Percentiles rank a stretch among this genome's conserved stretches.
Conservation (phyloP, 139 green algal genomes). For the Zygnema cylindricum region DNA sequence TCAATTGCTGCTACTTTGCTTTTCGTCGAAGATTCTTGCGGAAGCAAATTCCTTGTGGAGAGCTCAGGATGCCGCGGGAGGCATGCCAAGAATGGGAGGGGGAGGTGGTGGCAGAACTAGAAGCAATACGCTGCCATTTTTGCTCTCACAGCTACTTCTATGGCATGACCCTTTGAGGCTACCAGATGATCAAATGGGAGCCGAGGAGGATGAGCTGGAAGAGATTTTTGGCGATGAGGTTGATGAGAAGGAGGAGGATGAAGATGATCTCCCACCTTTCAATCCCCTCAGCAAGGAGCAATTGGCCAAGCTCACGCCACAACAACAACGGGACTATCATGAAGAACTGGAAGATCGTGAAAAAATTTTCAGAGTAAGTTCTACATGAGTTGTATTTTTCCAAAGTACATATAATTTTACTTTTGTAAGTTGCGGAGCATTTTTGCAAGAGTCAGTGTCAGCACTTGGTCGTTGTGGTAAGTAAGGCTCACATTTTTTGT, state of each 20-base stretch:
- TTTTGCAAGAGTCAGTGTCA: too few relatives aligned
- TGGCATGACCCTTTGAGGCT: constrained; percentile 68
- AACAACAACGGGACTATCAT: constrained; percentile 39
- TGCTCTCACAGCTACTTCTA: constrained; percentile 75
- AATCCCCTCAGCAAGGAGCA: constrained; percentile 30
- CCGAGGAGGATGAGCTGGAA: constrained; percentile 51
- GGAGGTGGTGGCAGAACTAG: constrained; percentile 44
- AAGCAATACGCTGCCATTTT: constrained; percentile 77
- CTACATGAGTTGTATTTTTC: too few relatives aligned
- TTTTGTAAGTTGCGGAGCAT: too few relatives aligned
- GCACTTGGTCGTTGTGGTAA: too few relatives aligned
- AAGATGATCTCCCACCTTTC: constrained; percentile 57
- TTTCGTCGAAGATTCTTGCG: constrained; percentile 79
- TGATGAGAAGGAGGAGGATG: constrained; percentile 52
- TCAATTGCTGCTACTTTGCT: constrained; percentile 78
- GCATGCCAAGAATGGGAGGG: background rate
- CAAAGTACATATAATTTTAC: too few relatives aligned
- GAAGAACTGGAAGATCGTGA: constrained; percentile 51
- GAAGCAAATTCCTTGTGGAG: constrained; percentile 75
- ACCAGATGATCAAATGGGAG: constrained; percentile 53
- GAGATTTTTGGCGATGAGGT: constrained; percentile 5
- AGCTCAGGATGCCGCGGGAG: constrained; percentile 48
- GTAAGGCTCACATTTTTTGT: too few relatives aligned
- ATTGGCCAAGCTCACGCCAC: constrained; percentile 26
- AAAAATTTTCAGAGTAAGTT: constrained; percentile 29